Base-by-base conservation (phyloP, 306 rosid species). In the Quercus glauca region DNA sequence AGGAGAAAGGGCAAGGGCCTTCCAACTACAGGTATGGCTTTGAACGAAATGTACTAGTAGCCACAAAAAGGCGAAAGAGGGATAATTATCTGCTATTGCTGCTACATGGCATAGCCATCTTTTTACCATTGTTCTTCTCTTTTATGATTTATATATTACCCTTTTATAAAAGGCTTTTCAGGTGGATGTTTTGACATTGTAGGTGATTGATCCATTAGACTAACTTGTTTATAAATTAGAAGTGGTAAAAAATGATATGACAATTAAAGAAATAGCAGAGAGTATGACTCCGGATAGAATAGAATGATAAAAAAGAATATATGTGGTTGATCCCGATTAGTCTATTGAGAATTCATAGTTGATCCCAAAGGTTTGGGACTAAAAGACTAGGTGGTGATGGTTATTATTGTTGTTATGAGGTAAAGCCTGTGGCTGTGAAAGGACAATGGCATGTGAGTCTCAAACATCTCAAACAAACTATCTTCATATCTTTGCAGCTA, bases 1-100 rank as follows among this genome's bases (percentile, higher is more conserved):
- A 11, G 96, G 97, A 79, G 97, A 93, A 87, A 90, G 99, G 81
- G 89, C 90, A 29, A 81, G 99, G 83, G 97, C 99, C 55, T 95
- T 95, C 85, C 99, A 93, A 77, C 85, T 95, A 61, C 99, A 95
- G 96, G 98, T 92, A 78, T 43, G 75, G 61, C 64, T 72, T 58
- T 28, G 51, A 29, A 69, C 76, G 15, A 5, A 53, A 57, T 69
- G n/a, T 23, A 73, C 52, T 18, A 19, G 13, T 35, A 68, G 52
- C 25, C 29, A 28, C 29, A 63, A 14, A 63, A 12, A 15, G 69
- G 43, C 1, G 3, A 63, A 63, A 13, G 65, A 28, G 53, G 5
- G 52, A n/a, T 19, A 37, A 49, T 33, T 49, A 21, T 57, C 13
- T 59, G 49, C 52, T 35, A 68, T 68, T 68, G 18, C 51, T 70